phyloP scores from a whole-genome alignment of 495 filamentous ascomycete genomes.

The Aspergillus sclerotiicarbonarius region DNA sequence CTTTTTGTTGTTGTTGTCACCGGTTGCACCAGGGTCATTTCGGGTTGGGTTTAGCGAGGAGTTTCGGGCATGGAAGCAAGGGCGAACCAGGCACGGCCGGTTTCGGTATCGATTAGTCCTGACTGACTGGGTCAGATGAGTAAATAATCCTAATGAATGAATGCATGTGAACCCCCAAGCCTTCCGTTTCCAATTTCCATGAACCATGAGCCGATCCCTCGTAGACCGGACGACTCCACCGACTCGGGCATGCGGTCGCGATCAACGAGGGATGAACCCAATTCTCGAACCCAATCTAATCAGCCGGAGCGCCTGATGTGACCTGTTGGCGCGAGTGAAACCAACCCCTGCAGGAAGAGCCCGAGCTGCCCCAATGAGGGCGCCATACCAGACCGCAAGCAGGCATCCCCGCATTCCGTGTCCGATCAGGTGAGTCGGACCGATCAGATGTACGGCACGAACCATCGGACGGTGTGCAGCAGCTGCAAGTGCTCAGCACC shows the following conservation, averaged over 20 bases:
- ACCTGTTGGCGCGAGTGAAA: not conserved
- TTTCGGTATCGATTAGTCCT: conserved; percentile 5
- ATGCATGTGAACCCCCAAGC: not conserved
- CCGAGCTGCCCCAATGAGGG: not conserved
- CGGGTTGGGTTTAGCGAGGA: conserved; percentile 17
- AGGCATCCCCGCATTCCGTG: not conserved
- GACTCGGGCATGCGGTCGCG: not conserved
- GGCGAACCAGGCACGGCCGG: conserved; percentile 9
- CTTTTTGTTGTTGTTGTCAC: not conserved
- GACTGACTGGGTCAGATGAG: not conserved
- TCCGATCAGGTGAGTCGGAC: not conserved
- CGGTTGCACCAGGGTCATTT: conserved; percentile 3
- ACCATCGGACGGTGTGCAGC: not conserved
- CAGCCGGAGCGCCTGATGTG: not conserved
- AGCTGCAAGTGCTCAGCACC: not conserved
- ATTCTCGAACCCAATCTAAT: conserved; percentile 5
- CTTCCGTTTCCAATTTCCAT: too few relatives aligned
- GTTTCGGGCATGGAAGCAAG: conserved; percentile 23
- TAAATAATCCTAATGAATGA: conserved; percentile 2
- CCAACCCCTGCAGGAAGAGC: not conserved
- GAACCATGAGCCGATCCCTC: too few relatives aligned
- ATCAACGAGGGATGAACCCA: conserved; percentile 5
- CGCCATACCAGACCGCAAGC: not conserved
- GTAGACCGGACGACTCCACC: not conserved
- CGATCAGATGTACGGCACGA: not conserved